These are phyloP conservation scores for Mrakia blollopis DNA, from an alignment of 768 basidiomycete genomes.

Conservation along the genomic window DNA sequence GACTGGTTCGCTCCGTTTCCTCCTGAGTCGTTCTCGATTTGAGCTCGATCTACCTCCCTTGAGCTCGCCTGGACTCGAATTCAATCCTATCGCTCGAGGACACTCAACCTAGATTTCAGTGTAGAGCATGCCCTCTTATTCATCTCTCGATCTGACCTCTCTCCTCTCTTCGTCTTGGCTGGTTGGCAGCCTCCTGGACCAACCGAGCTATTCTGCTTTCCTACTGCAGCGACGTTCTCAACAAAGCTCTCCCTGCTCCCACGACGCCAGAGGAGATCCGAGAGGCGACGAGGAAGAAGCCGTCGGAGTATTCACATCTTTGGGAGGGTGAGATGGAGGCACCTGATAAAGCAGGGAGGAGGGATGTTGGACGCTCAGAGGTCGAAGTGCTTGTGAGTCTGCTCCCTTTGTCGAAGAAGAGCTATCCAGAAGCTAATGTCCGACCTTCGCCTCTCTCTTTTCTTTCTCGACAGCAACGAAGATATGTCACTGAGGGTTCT, in stretches of 20 bases:
- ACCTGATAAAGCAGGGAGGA: slow-evolving; percentile 4
- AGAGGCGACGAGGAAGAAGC: slow-evolving; percentile 3
- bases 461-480: slow-evolving; percentile 11
- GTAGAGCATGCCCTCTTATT: too few relatives aligned
- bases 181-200: slow-evolving; percentile 24
- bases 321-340: slow-evolving; percentile 19
- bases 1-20: slow-evolving; percentile 17
- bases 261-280: neutral
- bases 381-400: slow-evolving; percentile 22
- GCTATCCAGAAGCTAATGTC: too few relatives aligned
- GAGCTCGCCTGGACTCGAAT: too few relatives aligned
- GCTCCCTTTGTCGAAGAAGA: too few relatives aligned
- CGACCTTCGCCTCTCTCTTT: neutral
- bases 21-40: neutral
- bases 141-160: neutral
- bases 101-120: too few relatives aligned
- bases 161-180: neutral
- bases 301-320: neutral
- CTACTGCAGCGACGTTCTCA: slow-evolving; percentile 19
- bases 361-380: slow-evolving; percentile 21
- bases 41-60: neutral
- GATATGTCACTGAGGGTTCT: slow-evolving; percentile 22
- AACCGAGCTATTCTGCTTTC: slow-evolving; percentile 10
- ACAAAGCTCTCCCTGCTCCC: neutral
- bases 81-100: too few relatives aligned